phyloP scores from a whole-genome alignment of 2,329 filamentous ascomycete species.

The Alternaria triticina region DNA sequence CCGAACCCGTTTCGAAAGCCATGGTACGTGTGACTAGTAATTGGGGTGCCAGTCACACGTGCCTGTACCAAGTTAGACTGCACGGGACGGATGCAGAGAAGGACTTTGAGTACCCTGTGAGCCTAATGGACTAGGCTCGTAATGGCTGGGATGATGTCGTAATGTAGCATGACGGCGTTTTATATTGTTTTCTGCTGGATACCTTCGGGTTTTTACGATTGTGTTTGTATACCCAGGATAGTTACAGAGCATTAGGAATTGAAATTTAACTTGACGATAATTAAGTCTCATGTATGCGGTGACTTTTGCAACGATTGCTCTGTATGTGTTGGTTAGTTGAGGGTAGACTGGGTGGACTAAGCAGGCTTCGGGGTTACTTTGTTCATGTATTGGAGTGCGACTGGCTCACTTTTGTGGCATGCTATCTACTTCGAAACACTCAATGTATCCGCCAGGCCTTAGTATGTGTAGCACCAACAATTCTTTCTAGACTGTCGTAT shows the following conservation, averaged over 20 bases:
- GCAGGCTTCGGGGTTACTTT: background rate
- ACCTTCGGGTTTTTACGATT: slow-evolving; percentile 4
- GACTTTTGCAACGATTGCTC: no score
- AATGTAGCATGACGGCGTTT: slow-evolving; percentile 9
- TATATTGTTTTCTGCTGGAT: background rate
- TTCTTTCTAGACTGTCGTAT: background rate
- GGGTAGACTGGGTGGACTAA: background rate
- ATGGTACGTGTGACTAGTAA: slow-evolving; percentile 52
- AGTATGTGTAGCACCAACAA: background rate
- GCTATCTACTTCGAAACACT: background rate
- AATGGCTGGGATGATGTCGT: background rate
- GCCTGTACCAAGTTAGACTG: slow-evolving; percentile 55
- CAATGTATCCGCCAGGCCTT: background rate
- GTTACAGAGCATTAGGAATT: slow-evolving; percentile 10
- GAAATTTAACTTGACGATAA: slow-evolving; percentile 3
- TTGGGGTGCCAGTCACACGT: slow-evolving; percentile 54
- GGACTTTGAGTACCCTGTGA: slow-evolving; percentile 26
- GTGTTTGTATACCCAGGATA: slow-evolving; percentile 15
- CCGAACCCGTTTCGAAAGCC: slow-evolving; percentile 40
- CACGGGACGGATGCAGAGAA: slow-evolving; percentile 44
- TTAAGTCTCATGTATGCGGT: background rate
- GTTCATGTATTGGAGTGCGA: background rate
- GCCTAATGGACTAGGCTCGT: slow-evolving; percentile 23
- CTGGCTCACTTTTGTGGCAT: background rate
- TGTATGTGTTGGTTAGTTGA: no score